A percentile compares a stretch with the other conserved stretches of the same genome.
These are phyloP conservation scores for Thermomucor indicae-seudaticae DNA, from an alignment of 371 early-diverging fungal species.

Conservation along the genomic window DNA sequence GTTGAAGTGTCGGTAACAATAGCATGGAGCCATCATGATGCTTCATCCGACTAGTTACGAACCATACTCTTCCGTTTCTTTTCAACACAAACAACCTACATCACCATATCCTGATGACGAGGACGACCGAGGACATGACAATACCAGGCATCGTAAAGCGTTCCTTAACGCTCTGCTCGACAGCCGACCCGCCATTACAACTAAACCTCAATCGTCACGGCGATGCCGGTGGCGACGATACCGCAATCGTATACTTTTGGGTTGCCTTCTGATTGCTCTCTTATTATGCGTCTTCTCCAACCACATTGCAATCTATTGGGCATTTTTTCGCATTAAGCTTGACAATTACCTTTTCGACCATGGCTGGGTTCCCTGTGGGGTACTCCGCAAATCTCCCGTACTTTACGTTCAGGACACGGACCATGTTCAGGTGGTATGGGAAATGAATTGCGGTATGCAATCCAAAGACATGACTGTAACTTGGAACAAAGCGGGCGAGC, in stretches of 20 bases:
- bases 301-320: constrained; percentile 25
- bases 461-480: constrained; percentile 39
- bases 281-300: constrained; percentile 31
- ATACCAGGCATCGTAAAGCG: constrained; percentile 11
- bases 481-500: constrained; percentile 17
- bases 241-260: constrained; percentile 23
- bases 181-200: constrained; percentile 3
- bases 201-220: background rate
- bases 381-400: constrained; percentile 53
- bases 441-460: constrained; percentile 48
- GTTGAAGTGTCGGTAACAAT: no score
- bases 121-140: constrained; percentile 6
- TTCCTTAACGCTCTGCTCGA: constrained; percentile 9
- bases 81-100: constrained; percentile 40
- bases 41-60: constrained; percentile 22
- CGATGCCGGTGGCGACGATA: constrained; percentile 33
- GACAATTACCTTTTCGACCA: constrained; percentile 50
- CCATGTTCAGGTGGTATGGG: constrained; percentile 57
- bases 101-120: constrained; percentile 33
- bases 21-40: constrained; percentile 5
- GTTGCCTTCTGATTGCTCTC: constrained; percentile 16
- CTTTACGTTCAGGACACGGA: constrained; percentile 50
- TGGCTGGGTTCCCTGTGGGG: constrained; percentile 44
- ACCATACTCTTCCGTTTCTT: constrained; percentile 45
- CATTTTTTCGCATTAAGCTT: constrained; percentile 45